These are phyloP conservation scores for Diaporthe eres DNA, from an alignment of 2,329 filamentous ascomycete species.

Conservation along the genomic window DNA sequence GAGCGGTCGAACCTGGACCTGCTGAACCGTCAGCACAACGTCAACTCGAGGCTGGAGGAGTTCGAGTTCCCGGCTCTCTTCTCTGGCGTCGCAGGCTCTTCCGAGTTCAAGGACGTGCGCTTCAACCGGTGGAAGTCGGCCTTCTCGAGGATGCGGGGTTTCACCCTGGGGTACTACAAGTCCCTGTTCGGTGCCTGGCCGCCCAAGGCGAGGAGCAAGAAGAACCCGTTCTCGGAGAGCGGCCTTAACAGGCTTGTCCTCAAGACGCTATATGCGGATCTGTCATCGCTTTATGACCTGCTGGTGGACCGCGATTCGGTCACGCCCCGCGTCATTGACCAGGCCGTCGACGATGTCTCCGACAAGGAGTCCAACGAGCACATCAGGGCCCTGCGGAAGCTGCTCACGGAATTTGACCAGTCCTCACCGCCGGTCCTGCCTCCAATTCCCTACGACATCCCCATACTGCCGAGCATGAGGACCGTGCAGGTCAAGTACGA, in stretches of 20 bases:
- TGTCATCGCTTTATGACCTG: slow-evolving; percentile 89
- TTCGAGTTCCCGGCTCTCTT: slow-evolving; percentile 95
- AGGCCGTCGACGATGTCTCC: slow-evolving; percentile 64
- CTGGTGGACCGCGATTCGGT: slow-evolving; percentile 84
- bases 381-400: slow-evolving; percentile 79
- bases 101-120: slow-evolving; percentile 81
- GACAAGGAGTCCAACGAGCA: slow-evolving; percentile 67
- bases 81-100: slow-evolving; percentile 88
- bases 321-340: slow-evolving; percentile 84
- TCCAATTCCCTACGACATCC: slow-evolving; percentile 90
- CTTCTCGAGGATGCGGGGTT: slow-evolving; percentile 82
- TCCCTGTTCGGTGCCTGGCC: slow-evolving; percentile 80
- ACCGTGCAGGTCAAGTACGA: slow-evolving; percentile 75
- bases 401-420: slow-evolving; percentile 90
- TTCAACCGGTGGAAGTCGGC: slow-evolving; percentile 87
- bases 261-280: slow-evolving; percentile 85
- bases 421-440: slow-evolving; percentile 91
- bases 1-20: slow-evolving; percentile 88
- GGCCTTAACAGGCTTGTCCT: slow-evolving; percentile 90
- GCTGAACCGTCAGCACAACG: slow-evolving; percentile 76
- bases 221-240: slow-evolving; percentile 88
- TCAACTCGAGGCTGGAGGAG: slow-evolving; percentile 81
- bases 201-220: slow-evolving; percentile 91
- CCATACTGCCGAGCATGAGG: slow-evolving; percentile 79
- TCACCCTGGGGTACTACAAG: slow-evolving; percentile 78